phyloP scores from a whole-genome alignment of 345 rosid genomes.

The Durio zibethinus region DNA sequence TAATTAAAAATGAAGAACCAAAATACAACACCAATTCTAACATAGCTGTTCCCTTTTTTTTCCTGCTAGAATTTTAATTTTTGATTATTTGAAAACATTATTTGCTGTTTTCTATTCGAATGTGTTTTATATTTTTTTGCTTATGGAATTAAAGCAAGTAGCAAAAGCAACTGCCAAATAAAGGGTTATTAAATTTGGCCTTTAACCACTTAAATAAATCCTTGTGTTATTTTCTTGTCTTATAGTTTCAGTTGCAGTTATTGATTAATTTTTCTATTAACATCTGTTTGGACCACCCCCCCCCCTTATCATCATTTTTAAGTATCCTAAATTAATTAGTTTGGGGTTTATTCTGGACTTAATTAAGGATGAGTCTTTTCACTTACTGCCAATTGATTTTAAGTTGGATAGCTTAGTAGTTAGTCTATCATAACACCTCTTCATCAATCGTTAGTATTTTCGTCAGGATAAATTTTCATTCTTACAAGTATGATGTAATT shows the following conservation, averaged over 20 bases:
- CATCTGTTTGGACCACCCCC: not conserved
- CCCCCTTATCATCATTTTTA: not conserved
- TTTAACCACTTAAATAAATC: not conserved
- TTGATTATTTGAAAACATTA: not conserved
- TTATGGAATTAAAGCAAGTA: not conserved
- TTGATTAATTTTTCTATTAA: not conserved
- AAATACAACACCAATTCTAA: not conserved
- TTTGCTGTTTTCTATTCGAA: not conserved
- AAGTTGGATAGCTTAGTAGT: not conserved
- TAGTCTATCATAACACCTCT: not conserved
- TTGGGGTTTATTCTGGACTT: not conserved
- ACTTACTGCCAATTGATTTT: not conserved
- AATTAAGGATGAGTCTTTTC: not conserved
- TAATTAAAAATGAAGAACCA: not conserved
- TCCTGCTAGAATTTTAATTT: not conserved
- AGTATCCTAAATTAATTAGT: not conserved
- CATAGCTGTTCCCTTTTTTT: not conserved
- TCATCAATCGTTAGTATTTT: not conserved
- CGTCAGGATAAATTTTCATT: not conserved
- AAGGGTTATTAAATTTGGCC: not conserved
- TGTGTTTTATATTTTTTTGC: not conserved
- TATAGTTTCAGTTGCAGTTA: not conserved
- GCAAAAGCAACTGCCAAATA: not conserved
- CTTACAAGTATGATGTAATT: not conserved
- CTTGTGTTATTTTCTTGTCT: not conserved